phyloP scores from a whole-genome alignment of 305 asterid species.

The Rubia occidens region DNA sequence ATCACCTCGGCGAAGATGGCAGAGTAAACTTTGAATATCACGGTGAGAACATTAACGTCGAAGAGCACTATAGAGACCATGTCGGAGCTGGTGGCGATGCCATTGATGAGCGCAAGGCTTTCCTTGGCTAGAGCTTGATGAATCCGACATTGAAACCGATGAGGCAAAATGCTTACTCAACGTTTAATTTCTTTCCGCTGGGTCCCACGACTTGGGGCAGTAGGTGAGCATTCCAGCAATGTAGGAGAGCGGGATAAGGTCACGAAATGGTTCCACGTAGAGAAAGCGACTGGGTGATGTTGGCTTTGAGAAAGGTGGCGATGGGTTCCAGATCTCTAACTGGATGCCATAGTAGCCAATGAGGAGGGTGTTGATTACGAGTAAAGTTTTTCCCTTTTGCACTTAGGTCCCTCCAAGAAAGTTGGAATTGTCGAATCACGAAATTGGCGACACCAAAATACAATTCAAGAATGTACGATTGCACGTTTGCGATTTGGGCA shows the following conservation, averaged over 20 bases:
- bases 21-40: conserved; percentile 49
- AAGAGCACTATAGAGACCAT: conserved; percentile 54
- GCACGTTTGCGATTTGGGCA: too few species aligned
- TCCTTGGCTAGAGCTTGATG: too few species aligned
- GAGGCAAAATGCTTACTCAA: conserved; percentile 70
- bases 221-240: conserved; percentile 75
- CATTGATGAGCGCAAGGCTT: too few species aligned
- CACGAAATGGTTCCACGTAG: conserved; percentile 85
- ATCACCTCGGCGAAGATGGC: conserved; percentile 77
- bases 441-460: too few species aligned
- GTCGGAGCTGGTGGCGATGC: too few species aligned
- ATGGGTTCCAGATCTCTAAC: conserved; percentile 81
- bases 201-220: conserved; percentile 76
- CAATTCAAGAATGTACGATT: too few species aligned
- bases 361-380: conserved; percentile 68
- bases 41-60: conserved; percentile 47
- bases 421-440: too few species aligned
- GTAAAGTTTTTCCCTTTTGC: too few species aligned
- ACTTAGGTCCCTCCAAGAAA: too few species aligned
- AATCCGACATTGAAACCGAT: conserved; percentile 50
- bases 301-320: conserved; percentile 52
- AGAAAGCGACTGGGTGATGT: conserved; percentile 62
- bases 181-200: conserved; percentile 33
- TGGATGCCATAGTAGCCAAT: conserved; percentile 85
- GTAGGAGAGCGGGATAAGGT: conserved; percentile 72